These are phyloP conservation scores for Suhomyces yuchorum DNA, from an alignment of 1,139 yeast species.

Conservation along the genomic window DNA sequence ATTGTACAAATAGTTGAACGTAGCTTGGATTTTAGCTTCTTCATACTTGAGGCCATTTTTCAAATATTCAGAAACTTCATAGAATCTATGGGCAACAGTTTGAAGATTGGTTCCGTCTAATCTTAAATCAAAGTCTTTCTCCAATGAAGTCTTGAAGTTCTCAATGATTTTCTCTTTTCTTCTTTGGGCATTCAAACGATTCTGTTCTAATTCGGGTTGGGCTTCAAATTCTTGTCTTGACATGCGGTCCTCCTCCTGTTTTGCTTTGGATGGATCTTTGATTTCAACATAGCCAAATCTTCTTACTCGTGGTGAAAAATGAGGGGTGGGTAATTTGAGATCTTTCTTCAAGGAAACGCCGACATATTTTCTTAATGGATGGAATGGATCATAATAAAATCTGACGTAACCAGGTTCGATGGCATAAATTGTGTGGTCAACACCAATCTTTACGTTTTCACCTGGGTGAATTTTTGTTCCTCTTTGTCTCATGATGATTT, in stretches of 20 bases:
- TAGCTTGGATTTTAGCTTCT: constrained; percentile 62
- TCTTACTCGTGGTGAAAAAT: constrained; percentile 82
- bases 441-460: constrained; percentile 86
- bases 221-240: constrained; percentile 64
- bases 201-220: constrained; percentile 50
- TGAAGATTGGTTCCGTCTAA: constrained; percentile 32
- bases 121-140: constrained; percentile 4
- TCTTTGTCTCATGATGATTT: constrained; percentile 89
- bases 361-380: constrained; percentile 86
- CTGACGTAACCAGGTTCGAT: constrained; percentile 91
- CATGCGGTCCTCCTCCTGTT: constrained; percentile 57
- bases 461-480: constrained; percentile 98
- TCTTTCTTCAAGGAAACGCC: constrained; percentile 79
- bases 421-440: constrained; percentile 91
- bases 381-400: constrained; percentile 94
- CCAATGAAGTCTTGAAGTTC: constrained; percentile 1
- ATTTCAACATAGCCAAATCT: constrained; percentile 75
- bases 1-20: constrained; percentile 52
- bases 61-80: constrained; percentile 39
- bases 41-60: constrained; percentile 35
- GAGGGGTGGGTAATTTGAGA: constrained; percentile 77
- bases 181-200: constrained; percentile 36
- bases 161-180: constrained; percentile 21
- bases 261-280: constrained; percentile 51
- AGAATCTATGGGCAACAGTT: constrained; percentile 53